Evolutionary conservation across 768 basidiomycete genomes (phyloP), one percentile per base, ranked within the genome.

Genomic region (Auriculariales sp.): DNA sequence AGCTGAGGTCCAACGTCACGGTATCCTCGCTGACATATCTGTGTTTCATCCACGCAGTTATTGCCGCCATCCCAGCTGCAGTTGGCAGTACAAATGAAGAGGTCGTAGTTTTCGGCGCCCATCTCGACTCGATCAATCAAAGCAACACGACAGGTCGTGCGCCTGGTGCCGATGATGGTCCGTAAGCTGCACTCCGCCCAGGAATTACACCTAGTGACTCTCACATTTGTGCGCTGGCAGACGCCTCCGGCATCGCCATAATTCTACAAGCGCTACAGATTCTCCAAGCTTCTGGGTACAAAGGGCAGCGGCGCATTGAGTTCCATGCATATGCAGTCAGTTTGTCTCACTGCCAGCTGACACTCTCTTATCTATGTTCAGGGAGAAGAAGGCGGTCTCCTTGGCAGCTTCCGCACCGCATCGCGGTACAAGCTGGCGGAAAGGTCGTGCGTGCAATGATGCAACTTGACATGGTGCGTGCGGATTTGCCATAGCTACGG

Each of bases 61-160:
- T 50, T 30, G 27, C 49, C 19, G n/a, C 12, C 5, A 28, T 49
- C 9, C 31, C 31, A 15, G 9, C 31, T 15, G 15, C 30, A 24
- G 19, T n/a, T 11, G 31, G 32, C 6, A 50, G 19, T 10, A 44
- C 35, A 7, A 50, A 25, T 29, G 32, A 22, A 3, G 27, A 36
- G 19, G 45, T 32, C 3, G 28, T 50, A 3, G 25, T 50, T 29
- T 25, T 50, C 17, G 49, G 49, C 14, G 49, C 25, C 1, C 49
- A 50, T 28, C 28, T 50, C 28, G 49, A 50, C 42, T 50, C 49
- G 12, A 50, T 42, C 17, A 44, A 36, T 14, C 49, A 42, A 42
- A 11, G 11, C 28, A 36, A 24, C 22, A 35, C 35, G 14, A 36
- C 35, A 7, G 15, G 31, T 14, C 22, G 24, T 9, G 49, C 49